phyloP scores from a whole-genome alignment of 139 green algal species.

The Chlamydomonas schloesseri region DNA sequence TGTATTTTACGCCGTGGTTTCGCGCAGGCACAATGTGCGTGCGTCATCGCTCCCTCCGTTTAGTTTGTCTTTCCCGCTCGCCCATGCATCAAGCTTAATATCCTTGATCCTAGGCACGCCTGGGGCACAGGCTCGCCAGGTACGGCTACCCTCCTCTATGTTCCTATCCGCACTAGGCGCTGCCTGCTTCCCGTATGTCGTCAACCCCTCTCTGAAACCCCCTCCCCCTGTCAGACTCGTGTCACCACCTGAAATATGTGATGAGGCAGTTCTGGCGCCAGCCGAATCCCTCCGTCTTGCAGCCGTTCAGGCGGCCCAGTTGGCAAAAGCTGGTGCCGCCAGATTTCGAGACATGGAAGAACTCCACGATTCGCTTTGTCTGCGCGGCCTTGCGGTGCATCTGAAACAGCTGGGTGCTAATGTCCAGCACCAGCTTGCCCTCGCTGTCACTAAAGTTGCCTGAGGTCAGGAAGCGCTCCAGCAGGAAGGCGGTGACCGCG shows the following conservation, averaged over 20 bases:
- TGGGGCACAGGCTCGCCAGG: no score
- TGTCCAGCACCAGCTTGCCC: background rate
- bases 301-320: slow-evolving; percentile 36
- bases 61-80: no score
- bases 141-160: no score
- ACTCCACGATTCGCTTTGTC: slow-evolving; percentile 46
- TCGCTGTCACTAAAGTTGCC: background rate
- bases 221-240: no score
- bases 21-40: no score
- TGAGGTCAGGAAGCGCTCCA: background rate
- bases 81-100: no score
- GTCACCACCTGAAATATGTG: slow-evolving; percentile 35
- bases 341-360: slow-evolving; percentile 46
- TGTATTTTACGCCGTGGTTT: no score
- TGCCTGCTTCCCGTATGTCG: no score
- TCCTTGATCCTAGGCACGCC: no score
- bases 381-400: slow-evolving; percentile 20
- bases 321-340: slow-evolving; percentile 45
- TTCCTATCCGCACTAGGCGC: no score
- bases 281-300: slow-evolving; percentile 27
- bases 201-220: no score
- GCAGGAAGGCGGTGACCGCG: background rate
- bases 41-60: no score
- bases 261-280: slow-evolving; percentile 26
- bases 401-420: background rate